Evolutionary conservation across 345 rosid species (phyloP).

Genomic region (Eucalyptus pauciflora): DNA sequence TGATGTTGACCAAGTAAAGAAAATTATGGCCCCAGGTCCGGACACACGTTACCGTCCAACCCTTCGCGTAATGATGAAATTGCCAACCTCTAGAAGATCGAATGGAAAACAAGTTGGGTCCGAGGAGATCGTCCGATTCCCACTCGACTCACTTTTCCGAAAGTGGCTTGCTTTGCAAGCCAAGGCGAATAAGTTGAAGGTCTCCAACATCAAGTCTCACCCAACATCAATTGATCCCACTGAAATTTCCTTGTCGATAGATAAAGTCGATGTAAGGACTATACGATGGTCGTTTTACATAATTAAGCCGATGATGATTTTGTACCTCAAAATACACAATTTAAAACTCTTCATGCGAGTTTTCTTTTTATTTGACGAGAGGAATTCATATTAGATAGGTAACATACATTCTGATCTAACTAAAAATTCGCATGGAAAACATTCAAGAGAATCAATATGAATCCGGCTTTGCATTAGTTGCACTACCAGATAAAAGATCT

Average conservation of each 20-base stretch:
- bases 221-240: background rate
- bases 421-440: background rate
- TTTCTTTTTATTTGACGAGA: background rate
- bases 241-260: background rate
- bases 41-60: background rate
- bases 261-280: background rate
- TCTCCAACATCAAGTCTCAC: background rate
- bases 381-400: background rate
- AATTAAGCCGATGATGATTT: background rate
- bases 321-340: background rate
- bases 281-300: background rate
- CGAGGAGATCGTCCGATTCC: background rate
- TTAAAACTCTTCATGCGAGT: background rate
- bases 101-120: background rate
- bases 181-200: background rate
- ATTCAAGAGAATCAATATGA: background rate
- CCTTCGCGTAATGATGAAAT: background rate
- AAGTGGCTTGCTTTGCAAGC: background rate
- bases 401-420: background rate
- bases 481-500: background rate
- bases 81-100: background rate
- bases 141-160: background rate
- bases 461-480: background rate
- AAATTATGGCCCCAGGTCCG: background rate
- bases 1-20: background rate